These are phyloP conservation scores for Neocallimastix lanati DNA, from an alignment of 192 early-diverging fungal species.

Conservation along the genomic window DNA sequence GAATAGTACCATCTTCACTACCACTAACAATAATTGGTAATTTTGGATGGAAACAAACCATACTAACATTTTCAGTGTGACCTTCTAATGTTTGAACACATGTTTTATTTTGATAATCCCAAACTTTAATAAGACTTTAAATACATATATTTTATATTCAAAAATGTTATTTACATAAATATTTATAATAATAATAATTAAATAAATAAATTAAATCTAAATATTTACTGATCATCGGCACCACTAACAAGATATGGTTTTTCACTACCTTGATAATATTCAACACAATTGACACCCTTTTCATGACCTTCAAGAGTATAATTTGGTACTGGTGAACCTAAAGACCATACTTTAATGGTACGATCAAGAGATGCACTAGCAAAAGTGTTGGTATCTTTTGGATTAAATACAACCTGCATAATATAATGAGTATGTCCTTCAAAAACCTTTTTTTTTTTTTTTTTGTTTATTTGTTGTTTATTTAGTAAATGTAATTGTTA, in stretches of 20 bases:
- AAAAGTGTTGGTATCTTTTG: slow-evolving; percentile 99
- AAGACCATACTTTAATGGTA: slow-evolving; percentile 89
- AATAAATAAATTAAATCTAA: background rate
- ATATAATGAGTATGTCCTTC: slow-evolving; percentile 96
- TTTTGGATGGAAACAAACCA: slow-evolving; percentile 83
- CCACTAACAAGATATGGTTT: slow-evolving; percentile 92
- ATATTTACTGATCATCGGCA: slow-evolving; percentile 70
- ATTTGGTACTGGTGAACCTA: slow-evolving; percentile 81
- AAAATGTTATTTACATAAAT: background rate
- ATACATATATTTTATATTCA: too few relatives aligned
- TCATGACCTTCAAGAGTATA: slow-evolving; percentile 93
- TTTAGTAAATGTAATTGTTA: too few relatives aligned
- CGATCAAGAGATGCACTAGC: slow-evolving; percentile 90
- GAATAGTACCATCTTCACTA: slow-evolving; percentile 84
- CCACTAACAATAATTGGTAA: slow-evolving; percentile 91
- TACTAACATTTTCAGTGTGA: slow-evolving; percentile 82
- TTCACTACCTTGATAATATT: slow-evolving; percentile 94
- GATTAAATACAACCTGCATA: slow-evolving; percentile 92
- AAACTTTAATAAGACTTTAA: slow-evolving; percentile 75
- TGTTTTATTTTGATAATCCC: slow-evolving; percentile 99
- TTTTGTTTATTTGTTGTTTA: too few relatives aligned
- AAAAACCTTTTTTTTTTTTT: slow-evolving; percentile 44
- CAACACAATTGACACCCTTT: slow-evolving; percentile 95
- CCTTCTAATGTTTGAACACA: slow-evolving; percentile 98
- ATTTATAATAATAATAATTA: background rate